Evolutionary conservation across 176 grass and related monocot genomes (phyloP).

Genomic region (Luzula sylvatica): DNA sequence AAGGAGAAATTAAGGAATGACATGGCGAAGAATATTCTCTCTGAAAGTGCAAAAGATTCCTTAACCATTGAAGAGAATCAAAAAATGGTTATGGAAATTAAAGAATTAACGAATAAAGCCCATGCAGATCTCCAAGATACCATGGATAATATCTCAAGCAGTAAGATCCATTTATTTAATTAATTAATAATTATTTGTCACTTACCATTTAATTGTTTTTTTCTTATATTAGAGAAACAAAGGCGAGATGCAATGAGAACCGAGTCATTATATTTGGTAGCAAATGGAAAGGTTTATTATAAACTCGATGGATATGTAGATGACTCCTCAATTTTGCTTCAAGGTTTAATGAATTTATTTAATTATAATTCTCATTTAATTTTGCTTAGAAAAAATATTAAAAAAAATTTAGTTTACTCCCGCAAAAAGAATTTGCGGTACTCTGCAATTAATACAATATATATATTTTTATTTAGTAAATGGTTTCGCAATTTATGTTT

Average conservation of each 20-base stretch:
- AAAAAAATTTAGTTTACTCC: background rate
- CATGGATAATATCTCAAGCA: constrained; percentile 27
- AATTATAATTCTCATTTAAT: background rate
- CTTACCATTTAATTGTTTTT: too few species aligned
- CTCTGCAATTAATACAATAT: too few species aligned
- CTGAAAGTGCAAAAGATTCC: constrained; percentile 22
- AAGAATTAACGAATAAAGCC: constrained; percentile 33
- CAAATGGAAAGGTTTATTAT: constrained; percentile 28
- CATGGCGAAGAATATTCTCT: constrained; percentile 29
- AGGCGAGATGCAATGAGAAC: constrained; percentile 32
- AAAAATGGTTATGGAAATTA: constrained; percentile 61
- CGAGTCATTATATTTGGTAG: constrained; percentile 32
- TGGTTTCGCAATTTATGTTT: too few species aligned
- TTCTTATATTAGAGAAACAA: constrained; percentile 22
- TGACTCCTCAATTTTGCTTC: constrained; percentile 26
- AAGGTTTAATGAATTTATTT: constrained; percentile 27
- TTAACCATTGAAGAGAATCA: constrained; percentile 35
- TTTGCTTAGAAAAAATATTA: background rate
- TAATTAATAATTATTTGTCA: too few species aligned
- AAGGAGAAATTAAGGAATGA: constrained; percentile 60
- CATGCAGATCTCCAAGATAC: constrained; percentile 43
- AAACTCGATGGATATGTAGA: constrained; percentile 17
- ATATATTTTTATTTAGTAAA: too few species aligned
- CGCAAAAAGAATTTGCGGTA: background rate
- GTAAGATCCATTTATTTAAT: constrained; percentile 19